Base-by-base conservation (phyloP, 345 rosid species). In the Dovyalis caffra region DNA sequence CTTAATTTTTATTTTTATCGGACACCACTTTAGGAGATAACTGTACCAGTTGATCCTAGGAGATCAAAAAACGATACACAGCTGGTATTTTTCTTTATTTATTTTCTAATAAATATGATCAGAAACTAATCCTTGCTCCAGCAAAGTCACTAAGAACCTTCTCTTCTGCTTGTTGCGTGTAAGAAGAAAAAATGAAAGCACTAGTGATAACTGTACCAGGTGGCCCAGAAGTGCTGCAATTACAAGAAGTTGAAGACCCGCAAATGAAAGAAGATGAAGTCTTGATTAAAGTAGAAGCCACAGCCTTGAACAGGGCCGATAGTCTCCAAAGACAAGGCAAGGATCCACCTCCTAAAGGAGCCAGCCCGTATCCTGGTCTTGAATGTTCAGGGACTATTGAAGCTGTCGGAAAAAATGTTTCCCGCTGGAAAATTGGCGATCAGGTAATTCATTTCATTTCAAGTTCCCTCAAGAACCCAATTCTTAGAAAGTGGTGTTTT, bases 301-400 rank as follows among this genome's bases (percentile, higher is more conserved):
- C 97, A 49, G 97, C 95, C 37, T 70, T 94, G 29, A 94, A 92
- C 84, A 82, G 94, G 2, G 93, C 97, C 7, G 98, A 94, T 78
- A 90, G 89, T 20, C 51, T 86, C 26, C 97, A 94, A 73, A 81
- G 98, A 47, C 85, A 78, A 63, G 98, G 97, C 80, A 74, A 66
- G 47, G 87, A 92, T 79, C 67, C 90, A 18, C 93, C 95, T n/a
- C 97, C 98, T 5, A 85, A 89, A 62, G 98, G 89, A 11, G 81
- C 90, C 32, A 94, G 98, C 66, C 83, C 87, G 29, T 84, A 84
- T 77, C 97, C 61, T 18, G 93, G 98, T 56, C 90, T 94, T 33
- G 98, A 92, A 75, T 94, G 98, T 71, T 92, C 97, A 26, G 97
- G 97, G n/a, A 91, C 86, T 69, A 57, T 94, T 25, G 88, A 79